Percentiles rank a stretch among this genome's conserved stretches.
Conservation (phyloP, 129 eudicot genomes). For the Centaurea solstitialis region DNA sequence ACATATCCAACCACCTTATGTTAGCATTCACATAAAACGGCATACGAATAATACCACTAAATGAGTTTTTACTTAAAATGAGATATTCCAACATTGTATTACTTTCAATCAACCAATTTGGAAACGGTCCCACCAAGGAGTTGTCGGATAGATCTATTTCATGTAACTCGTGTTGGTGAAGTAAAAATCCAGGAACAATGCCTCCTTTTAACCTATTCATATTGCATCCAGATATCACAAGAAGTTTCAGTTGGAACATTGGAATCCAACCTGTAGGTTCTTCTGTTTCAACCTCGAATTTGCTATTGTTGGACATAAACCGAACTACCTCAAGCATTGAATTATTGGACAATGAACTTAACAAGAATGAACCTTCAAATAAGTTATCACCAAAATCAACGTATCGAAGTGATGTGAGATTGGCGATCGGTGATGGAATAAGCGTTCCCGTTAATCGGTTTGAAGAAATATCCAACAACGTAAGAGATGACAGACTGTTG, state of each 20-base stretch:
- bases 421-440: neutral
- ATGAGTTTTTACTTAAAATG: neutral
- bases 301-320: neutral
- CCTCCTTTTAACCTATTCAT: neutral
- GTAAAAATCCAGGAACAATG: neutral
- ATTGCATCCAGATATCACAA: neutral
- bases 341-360: neutral
- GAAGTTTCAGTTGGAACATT: neutral
- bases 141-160: neutral
- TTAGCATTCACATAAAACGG: neutral
- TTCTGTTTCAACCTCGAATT: conserved; percentile 4
- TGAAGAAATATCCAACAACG: neutral
- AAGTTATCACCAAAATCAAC: neutral
- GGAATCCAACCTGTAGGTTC: neutral
- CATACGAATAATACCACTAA: neutral
- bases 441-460: neutral
- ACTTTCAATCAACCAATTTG: neutral
- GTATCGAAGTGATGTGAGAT: neutral
- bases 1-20: neutral
- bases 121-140: neutral
- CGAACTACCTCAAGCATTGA: conserved; percentile 14
- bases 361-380: neutral
- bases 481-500: neutral
- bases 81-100: neutral
- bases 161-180: neutral